Evolutionary conservation across 2,329 filamentous ascomycete species (phyloP), one percentile per base, ranked within the genome.

Genomic region (Incumbomyces delicatus): DNA sequence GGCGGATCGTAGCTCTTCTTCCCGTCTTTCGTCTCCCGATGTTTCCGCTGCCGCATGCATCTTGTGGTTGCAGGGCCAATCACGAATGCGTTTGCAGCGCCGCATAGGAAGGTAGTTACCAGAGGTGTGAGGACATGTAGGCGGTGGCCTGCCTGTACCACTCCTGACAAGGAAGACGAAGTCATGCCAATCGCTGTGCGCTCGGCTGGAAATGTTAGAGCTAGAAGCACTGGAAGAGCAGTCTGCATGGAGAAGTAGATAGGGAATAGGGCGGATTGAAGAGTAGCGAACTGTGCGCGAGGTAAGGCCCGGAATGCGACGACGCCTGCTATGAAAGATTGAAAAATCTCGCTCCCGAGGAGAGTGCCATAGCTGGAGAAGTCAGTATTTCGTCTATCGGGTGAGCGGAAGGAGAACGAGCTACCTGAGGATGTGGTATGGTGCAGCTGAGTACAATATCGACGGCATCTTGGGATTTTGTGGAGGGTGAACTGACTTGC

Each of bases 181-280:
- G 57, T 45, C 53, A 61, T 53, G 29, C 61, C 60, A 7, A 64
- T 53, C 17, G 55, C 57, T 22, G 61, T 60, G 40, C 54, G 61
- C 57, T 73, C 74, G n/a, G 77, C 80, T 5, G 88, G 88, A 61
- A 87, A 90, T 3, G 90, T 95, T 46, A 94, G 62, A 16, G 84
- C 82, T 14, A 95, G 71, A 17, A 86, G 60, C 13, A 83, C 64
- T 0, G 92, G 87, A 1, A 90, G 70, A 5, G 75, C 73, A 3
- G 87, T 81, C 68, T 96, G 90, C 48, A 96, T 70, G 38, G 78
- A 73, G 64, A 96, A 96, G 73, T 94, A 98, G 58, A 87, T 75
- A 7, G 66, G 66, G 69, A 95, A 95, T 44, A 89, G 78, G 53
- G 78, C 78, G 54, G 80, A 75, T 66, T 95, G 90, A 29, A 95